Evolutionary conservation across 2,329 filamentous ascomycete species (phyloP), one percentile per base, ranked within the genome.

Genomic region (Monosporascus ibericus): DNA sequence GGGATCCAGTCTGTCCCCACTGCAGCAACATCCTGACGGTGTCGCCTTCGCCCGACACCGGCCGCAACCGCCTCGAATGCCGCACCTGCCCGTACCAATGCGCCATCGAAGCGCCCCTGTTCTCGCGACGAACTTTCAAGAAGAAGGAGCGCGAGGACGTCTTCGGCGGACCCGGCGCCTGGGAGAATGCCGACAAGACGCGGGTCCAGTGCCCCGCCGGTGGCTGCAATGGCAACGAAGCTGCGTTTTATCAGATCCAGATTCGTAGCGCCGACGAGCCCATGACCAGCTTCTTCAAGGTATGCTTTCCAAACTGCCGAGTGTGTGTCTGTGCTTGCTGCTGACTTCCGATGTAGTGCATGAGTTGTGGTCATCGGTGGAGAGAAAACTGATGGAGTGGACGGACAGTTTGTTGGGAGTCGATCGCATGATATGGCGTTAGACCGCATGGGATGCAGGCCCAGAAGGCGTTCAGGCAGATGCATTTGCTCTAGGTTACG

Each of bases 241-340:
- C 94, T 3, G 95, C 92, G 58, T 97, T 92, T 76, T 95, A 92
- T 76, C 90, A 96, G 77, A 85, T 97, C 62, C 94, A 99, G 79
- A 97, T 97, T 73, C 85, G 94, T 62, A 95, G 90, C 77, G 94
- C 94, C 49, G 94, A 99, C 74, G 94, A 99, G 78, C 94, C 94
- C 55, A 96, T 96, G 88, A 99, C 94, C 60, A 92, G 85, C 55
- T 97, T 97, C 72, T 95, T 87, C 74, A 94, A 91, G 82, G 88
- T 90, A 65, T 44, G 68, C 58, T 24, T 37, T 27, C 44, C 20
- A 17, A 48, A 11, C 47, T 37, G 18, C 40, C 49, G n/a, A 36
- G 9, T 37, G 47, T 14, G 5, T 44, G 15, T 36, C 27, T 20
- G 4, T 55, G 46, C 38, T 54, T 34, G 46, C 54, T 50, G 52